phyloP scores from a whole-genome alignment of 352 stramenopile genomes.

The Phytophthora pisi region DNA sequence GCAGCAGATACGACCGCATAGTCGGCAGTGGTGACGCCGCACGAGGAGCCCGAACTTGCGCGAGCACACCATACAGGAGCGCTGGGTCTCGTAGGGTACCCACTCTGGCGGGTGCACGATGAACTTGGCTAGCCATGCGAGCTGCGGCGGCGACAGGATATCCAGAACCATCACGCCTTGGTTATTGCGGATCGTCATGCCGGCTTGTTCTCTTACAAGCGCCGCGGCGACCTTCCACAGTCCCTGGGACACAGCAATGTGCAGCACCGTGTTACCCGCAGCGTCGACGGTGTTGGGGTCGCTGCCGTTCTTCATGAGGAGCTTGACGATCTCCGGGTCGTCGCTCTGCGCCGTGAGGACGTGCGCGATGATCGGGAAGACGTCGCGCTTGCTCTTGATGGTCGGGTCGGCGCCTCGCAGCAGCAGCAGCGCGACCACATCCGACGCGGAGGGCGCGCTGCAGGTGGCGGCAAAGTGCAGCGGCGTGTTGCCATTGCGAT shows the following conservation, averaged over 20 bases:
- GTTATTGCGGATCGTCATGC: conserved; percentile 81
- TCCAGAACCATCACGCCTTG: conserved; percentile 76
- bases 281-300: conserved; percentile 77
- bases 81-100: conserved; percentile 68
- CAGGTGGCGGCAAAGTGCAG: conserved; percentile 84
- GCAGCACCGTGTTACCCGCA: conserved; percentile 77
- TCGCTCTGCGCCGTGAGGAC: conserved; percentile 75
- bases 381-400: conserved; percentile 70
- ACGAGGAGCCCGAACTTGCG: conserved; percentile 73
- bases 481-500: conserved; percentile 84
- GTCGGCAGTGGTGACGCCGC: conserved; percentile 79
- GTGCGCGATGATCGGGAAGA: conserved; percentile 82
- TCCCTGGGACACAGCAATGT: conserved; percentile 78
- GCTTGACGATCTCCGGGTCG: conserved; percentile 67
- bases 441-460: conserved; percentile 44
- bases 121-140: conserved; percentile 84
- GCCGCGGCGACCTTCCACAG: conserved; percentile 76
- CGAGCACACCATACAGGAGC: conserved; percentile 76
- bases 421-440: conserved; percentile 70
- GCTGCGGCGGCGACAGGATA: conserved; percentile 67
- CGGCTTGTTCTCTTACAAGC: conserved; percentile 66
- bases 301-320: conserved; percentile 79
- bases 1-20: conserved; percentile 86
- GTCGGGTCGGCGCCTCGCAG: conserved; percentile 62
- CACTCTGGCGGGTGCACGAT: conserved; percentile 74